Conservation (phyloP, 75 land plant species). For the Pinus taeda region DNA sequence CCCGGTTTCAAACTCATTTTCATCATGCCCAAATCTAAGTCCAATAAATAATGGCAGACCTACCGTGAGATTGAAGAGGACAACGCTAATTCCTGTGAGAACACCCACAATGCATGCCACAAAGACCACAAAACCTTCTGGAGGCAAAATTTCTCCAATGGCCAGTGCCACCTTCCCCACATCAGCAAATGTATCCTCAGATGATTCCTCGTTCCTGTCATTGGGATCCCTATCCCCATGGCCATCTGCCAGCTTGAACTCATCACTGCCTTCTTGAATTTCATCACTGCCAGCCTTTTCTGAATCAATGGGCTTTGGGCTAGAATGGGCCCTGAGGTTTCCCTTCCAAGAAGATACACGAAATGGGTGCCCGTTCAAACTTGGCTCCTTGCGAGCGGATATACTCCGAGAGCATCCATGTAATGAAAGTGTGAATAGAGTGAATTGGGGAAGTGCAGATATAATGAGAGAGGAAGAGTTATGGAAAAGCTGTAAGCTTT, state of each 20-base stretch:
- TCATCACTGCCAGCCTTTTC: background rate
- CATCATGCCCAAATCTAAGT: background rate
- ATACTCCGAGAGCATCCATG: background rate
- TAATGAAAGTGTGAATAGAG: background rate
- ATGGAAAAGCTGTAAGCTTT: too few species aligned
- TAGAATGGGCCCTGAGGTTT: background rate
- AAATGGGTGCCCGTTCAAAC: background rate
- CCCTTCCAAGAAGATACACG: background rate
- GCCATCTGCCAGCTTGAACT: background rate
- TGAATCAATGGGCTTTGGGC: background rate
- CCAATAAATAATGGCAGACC: background rate
- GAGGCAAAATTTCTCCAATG: constrained; percentile 27
- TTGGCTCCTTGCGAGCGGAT: background rate
- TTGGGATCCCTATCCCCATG: background rate
- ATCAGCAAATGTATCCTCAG: background rate
- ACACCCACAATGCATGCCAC: constrained; percentile 83
- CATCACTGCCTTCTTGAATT: background rate
- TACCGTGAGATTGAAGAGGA: constrained; percentile 81
- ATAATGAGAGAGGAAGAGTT: too few species aligned
- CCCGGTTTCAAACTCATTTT: too few species aligned
- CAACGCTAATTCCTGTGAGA: constrained; percentile 81
- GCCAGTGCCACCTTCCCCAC: constrained; percentile 14
- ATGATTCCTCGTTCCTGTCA: background rate
- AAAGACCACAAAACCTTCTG: constrained; percentile 47
- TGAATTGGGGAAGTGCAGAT: background rate